These are phyloP conservation scores for Primulina eburnea DNA, from an alignment of 257 asterid species.

Conservation along the genomic window DNA sequence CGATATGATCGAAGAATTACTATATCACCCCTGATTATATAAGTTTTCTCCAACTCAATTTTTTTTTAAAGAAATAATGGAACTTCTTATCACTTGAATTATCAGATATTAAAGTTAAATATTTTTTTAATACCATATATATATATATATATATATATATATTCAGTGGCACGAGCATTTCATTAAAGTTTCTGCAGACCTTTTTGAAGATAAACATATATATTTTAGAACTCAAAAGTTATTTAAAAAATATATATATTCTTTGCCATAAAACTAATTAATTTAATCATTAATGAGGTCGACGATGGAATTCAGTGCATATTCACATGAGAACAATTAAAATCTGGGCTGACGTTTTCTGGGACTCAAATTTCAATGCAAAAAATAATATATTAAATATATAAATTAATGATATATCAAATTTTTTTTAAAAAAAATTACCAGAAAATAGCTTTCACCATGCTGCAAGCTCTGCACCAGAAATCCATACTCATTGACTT, in stretches of 20 bases:
- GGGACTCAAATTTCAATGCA: slow-evolving; percentile 34
- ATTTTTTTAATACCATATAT: no score
- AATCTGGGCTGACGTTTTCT: slow-evolving; percentile 25
- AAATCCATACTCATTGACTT: slow-evolving; percentile 54
- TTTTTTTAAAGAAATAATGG: no score
- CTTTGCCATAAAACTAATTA: no score
- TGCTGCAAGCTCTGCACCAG: slow-evolving; percentile 56
- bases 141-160: no score
- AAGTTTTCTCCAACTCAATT: not conserved
- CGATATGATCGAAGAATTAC: no score
- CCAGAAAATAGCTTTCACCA: slow-evolving; percentile 86
- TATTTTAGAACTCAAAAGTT: no score
- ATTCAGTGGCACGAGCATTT: not conserved
- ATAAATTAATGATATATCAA: not conserved
- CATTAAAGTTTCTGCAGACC: not conserved
- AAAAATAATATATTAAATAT: not conserved
- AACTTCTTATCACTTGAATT: not conserved
- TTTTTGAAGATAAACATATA: no score
- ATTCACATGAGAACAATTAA: slow-evolving; percentile 19
- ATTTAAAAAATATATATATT: no score
- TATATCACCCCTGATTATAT: no score
- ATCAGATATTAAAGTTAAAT: not conserved
- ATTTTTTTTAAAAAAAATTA: slow-evolving; percentile 19
- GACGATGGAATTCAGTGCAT: slow-evolving; percentile 39
- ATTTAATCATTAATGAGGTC: not conserved